Base-by-base conservation (phyloP, 306 rosid species). In the Fragaria nilgerrensis region DNA sequence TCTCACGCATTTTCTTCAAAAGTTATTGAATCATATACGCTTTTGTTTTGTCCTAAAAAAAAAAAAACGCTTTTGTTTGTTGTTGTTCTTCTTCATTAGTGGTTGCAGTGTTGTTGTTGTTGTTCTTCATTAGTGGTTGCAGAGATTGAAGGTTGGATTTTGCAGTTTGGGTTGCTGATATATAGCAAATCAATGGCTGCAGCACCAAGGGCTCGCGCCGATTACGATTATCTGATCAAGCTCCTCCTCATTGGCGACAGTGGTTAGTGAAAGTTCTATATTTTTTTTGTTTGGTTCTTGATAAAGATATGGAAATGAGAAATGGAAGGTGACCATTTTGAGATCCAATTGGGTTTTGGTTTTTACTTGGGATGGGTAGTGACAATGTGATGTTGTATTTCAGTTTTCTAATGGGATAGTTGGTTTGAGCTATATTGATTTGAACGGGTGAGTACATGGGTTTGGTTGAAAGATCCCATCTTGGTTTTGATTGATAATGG, bases 221-320 rank as follows among this genome's bases (percentile, higher is more conserved):
- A 92, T 92, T 87, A 92, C 88, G 97, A 92, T 86, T 87, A 88
- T 83, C 97, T 92, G 77, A 90, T 92, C 85, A 92, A 92, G 78
- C 96, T 92, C 75, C 94, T 92, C 77, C 97, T 92, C 67, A 92
- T 92, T 23, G 97, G 97, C 80, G 96, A 92, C 67, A 92, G 97
- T 68, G 97, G 97, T 90, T 37, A 23, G 90, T 84, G 66, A n/a
- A 62, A 44, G 16, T 58, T 20, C 58, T 41, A 27, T 0, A 7
- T 9, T 44, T 52, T 10, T 25, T 69, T 9, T 75, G 53, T 62
- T 73, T 70, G 84, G 72, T 73, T 68, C 52, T 59, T n/a, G 25
- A 58, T 71, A 65, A 67, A 81, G 59, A 67, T 66, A 32, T 45
- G 73, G 86, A 63, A 55, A 72, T 25, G 52, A 9, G 68, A 66